These are phyloP conservation scores for Akanthomyces muscarius DNA, from an alignment of 2,329 filamentous ascomycete genomes.

Conservation along the genomic window DNA sequence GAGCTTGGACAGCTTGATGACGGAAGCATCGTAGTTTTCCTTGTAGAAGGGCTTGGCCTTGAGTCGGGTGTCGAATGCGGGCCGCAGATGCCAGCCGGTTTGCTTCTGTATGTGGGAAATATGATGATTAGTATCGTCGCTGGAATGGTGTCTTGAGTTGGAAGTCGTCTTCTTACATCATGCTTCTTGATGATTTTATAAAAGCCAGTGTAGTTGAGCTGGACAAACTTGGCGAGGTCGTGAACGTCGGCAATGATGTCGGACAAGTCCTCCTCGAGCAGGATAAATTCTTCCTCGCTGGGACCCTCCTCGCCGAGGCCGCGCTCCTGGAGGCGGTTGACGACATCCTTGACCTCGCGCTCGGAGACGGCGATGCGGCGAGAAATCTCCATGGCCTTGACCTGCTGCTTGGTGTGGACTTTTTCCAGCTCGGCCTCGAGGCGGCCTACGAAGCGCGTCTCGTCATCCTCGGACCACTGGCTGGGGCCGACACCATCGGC, in stretches of 20 bases:
- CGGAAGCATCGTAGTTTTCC: slow-evolving; percentile 95
- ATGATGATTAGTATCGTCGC: background rate
- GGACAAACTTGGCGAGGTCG: slow-evolving; percentile 95
- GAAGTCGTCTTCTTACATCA: slow-evolving; percentile 58
- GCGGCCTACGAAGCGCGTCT: slow-evolving; percentile 79
- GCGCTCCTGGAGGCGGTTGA: slow-evolving; percentile 66
- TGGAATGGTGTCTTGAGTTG: background rate
- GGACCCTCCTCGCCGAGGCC: slow-evolving; percentile 56
- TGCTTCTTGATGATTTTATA: slow-evolving; percentile 99
- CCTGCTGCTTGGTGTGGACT: slow-evolving; percentile 94
- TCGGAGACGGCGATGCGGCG: slow-evolving; percentile 84
- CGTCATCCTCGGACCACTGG: slow-evolving; percentile 87
- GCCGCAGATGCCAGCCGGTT: slow-evolving; percentile 88
- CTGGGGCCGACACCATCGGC: slow-evolving; percentile 44
- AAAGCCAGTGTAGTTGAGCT: slow-evolving; percentile 97
- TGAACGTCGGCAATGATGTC: slow-evolving; percentile 99
- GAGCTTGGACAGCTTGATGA: slow-evolving; percentile 89
- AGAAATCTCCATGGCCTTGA: slow-evolving; percentile 95
- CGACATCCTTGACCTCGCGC: slow-evolving; percentile 83
- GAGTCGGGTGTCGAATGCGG: slow-evolving; percentile 90
- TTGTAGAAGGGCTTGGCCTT: slow-evolving; percentile 98
- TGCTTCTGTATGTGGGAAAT: slow-evolving; percentile 61
- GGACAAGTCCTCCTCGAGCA: slow-evolving; percentile 90
- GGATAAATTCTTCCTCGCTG: slow-evolving; percentile 86
- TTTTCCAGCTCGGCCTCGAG: slow-evolving; percentile 94